Conservation (phyloP, 306 rosid species). For the Castanopsis chinensis region DNA sequence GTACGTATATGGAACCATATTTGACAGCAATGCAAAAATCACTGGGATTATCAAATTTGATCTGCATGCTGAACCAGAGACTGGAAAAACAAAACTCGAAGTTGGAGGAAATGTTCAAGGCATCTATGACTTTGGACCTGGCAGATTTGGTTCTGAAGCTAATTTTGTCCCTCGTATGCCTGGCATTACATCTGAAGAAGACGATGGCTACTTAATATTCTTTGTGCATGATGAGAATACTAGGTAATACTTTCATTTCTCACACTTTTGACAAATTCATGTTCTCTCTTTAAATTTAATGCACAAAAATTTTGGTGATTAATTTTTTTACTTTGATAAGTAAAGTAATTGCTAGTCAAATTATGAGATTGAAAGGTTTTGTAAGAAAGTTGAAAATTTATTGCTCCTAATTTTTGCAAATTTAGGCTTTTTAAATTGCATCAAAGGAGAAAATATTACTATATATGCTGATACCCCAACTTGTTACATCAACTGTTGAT, state of each 20-base stretch:
- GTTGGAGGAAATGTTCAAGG: constrained; percentile 87
- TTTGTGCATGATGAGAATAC: constrained; percentile 79
- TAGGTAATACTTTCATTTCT: constrained; percentile 44
- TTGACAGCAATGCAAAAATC: constrained; percentile 66
- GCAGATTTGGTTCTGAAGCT: constrained; percentile 84
- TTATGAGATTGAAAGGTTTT: neutral
- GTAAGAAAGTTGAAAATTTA: neutral
- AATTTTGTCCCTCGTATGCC: constrained; percentile 72
- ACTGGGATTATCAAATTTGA: constrained; percentile 81
- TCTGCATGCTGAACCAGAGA: constrained; percentile 66
- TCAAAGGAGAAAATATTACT: neutral
- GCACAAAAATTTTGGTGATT: neutral
- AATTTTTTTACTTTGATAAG: neutral
- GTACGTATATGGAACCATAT: constrained; percentile 73
- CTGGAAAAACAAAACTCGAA: constrained; percentile 57
- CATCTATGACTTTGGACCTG: constrained; percentile 76
- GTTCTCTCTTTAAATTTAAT: neutral
- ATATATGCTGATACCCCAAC: too few relatives aligned
- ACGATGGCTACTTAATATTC: constrained; percentile 83
- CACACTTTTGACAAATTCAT: neutral
- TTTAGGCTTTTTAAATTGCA: neutral
- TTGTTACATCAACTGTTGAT: too few relatives aligned
- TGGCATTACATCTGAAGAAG: constrained; percentile 72
- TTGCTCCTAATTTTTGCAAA: neutral
- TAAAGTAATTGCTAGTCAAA: neutral